Evolutionary conservation across 352 stramenopile species (phyloP), one percentile per base, ranked within the genome.

Genomic region (Phytophthora melonis): DNA sequence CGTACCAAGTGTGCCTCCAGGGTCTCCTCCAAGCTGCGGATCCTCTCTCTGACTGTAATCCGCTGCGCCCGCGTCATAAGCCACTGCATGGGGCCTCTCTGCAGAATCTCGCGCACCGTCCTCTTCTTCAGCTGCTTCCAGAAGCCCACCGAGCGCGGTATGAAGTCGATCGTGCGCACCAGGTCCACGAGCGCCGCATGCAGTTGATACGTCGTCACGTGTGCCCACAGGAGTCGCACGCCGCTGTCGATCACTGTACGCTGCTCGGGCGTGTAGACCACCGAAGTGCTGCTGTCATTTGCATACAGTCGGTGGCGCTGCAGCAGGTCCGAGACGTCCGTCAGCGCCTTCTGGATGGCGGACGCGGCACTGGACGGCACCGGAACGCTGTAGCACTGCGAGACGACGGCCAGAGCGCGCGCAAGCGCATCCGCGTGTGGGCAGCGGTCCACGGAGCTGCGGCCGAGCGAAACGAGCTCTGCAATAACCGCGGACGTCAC

Each of bases 11-110:
- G 77, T 3, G 81, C 77, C 49, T 91, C 84, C 32, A 95, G 70
- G 47, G 88, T 93, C 19, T 86, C 78, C 58, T 92, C 75, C 60
- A 95, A 79, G 58, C 85, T 91, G 56, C 77, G 77, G 55, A 93
- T 84, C 36, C 79, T 75, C 67, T 95, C 88, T 27, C 79, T 65
- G 11, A 90, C 75, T 1, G 82, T 80, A 32, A 93, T 87, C 13
- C 75, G 78, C 58, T 90, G 68, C 9, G 80, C 79, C 7, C 87
- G 87, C 0, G 88, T 76, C 39, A 85, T 39, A 13, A 92, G 58
- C 88, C 88, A 95, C 58, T 93, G 85, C 50, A 88, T 78, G 0
- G 88, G 88, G 0, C 84, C 84, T 41, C 79, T 72, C 62, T 87
- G 74, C 19, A 95, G 52, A 5, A 76, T 72, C 9, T 89, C 86